Evolutionary conservation across 129 eudicot species (phyloP), one percentile per base, ranked within the genome.

Genomic region (Artemisia annua): DNA sequence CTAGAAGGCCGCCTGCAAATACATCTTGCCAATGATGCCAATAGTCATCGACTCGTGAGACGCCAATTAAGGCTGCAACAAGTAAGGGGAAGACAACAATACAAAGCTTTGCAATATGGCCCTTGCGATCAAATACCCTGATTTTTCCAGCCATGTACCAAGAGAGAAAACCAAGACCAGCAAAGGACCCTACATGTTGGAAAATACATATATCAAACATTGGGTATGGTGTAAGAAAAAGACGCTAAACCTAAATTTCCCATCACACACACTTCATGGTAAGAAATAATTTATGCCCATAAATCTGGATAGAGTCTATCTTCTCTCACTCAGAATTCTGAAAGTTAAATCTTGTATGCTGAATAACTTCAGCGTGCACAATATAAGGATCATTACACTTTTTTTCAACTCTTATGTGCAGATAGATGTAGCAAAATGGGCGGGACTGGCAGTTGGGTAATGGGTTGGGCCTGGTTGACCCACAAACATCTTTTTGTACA

Each of bases 21-120:
- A 91, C 97, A 86, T 91, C 97, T 80, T 89, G 87, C 97, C 97
- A 91, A 61, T 91, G 97, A 78, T 91, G 97, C 97, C 97, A 91
- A 69, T 88, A 91, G 64, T 91, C 97, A 83, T 88, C 96, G 13
- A 91, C 93, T 59, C 96, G 83, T n/a, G 97, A 91, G 64, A 88
- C 87, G 62, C 86, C 97, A 43, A 91, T 81, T 67, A 91, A 80
- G 9, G 96, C 91, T 19, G 97, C 97, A 48, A 82, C 70, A 54
- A 91, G 97, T 61, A 88, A 89, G 14, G 97, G 97, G 18, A 83
- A 49, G 55, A 91, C 68, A 76, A 83, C 80, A 46, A 86, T 55
- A 75, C 96, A 88, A 48, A 91, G 93, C 72, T 91, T 91, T 57
- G 93, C 97, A 52, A 89, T 85, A 71, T 91, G 97, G 66, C 96